phyloP scores from a whole-genome alignment of 202 grass and related monocot genomes.

The Panicum hallii region DNA sequence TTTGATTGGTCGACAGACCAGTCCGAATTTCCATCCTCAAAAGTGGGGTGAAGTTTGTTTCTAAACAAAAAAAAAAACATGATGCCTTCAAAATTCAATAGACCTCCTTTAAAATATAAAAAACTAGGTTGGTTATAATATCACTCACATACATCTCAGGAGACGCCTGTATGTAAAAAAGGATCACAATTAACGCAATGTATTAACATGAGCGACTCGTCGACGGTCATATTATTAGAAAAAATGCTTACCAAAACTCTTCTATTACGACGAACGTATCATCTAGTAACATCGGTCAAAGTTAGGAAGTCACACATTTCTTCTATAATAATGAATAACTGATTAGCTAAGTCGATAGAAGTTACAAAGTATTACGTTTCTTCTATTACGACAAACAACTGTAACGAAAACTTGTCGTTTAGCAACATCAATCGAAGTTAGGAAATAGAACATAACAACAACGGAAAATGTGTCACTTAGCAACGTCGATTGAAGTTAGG shows the following conservation, averaged over 20 bases:
- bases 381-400: neutral
- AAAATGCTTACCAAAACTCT: too few species aligned
- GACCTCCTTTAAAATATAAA: neutral
- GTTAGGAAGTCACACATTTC: too few species aligned
- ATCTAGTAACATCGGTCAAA: too few species aligned
- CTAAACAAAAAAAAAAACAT: neutral
- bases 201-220: too few species aligned
- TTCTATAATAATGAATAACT: too few species aligned
- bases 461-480: too few species aligned
- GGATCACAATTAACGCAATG: too few species aligned
- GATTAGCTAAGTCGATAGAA: neutral
- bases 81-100: neutral
- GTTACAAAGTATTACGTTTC: neutral
- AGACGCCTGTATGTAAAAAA: too few species aligned
- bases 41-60: neutral
- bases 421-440: neutral
- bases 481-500: too few species aligned
- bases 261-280: too few species aligned
- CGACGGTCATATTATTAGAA: too few species aligned
- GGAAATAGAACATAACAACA: neutral
- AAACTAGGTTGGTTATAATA: neutral
- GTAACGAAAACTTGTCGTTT: neutral
- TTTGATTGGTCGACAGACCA: slow-evolving; percentile 1
- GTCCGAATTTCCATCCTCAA: neutral
- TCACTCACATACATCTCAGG: neutral